Evolutionary conservation across 495 filamentous ascomycete species (phyloP).

Genomic region (Aspergillus sclerotioniger): DNA sequence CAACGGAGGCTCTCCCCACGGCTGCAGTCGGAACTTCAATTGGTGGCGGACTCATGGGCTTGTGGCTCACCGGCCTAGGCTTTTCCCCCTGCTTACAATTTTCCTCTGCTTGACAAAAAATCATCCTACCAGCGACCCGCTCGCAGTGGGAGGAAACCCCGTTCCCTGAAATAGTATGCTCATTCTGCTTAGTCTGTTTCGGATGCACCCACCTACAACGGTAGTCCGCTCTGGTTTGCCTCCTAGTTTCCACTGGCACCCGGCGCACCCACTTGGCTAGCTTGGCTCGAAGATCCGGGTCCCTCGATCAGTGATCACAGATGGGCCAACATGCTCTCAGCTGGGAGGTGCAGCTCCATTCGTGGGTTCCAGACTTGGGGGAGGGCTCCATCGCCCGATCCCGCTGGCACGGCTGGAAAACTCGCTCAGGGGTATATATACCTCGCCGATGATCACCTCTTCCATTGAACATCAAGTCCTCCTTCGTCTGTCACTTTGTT

Average conservation of each 20-base stretch:
- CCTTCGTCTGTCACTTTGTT: constrained; percentile 23
- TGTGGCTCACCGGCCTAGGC: constrained; percentile 3
- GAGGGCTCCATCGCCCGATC: constrained; percentile 17
- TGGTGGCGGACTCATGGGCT: constrained; percentile 1
- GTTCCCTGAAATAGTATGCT: constrained; percentile 26
- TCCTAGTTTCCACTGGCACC: constrained; percentile 18
- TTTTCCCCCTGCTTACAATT: constrained; percentile 7
- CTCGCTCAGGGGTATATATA: constrained; percentile 46
- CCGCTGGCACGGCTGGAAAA: constrained; percentile 8
- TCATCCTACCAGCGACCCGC: no score
- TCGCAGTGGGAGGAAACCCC: constrained; percentile 7
- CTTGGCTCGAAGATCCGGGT: constrained; percentile 26
- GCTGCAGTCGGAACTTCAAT: not conserved
- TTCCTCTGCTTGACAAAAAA: not conserved
- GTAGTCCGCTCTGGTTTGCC: constrained; percentile 21
- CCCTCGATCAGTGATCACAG: constrained; percentile 22
- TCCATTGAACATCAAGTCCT: constrained; percentile 20
- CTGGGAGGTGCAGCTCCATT: constrained; percentile 12
- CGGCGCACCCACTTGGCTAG: constrained; percentile 23
- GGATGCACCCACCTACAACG: constrained; percentile 21
- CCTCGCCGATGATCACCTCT: constrained; percentile 27
- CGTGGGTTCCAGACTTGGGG: constrained; percentile 17
- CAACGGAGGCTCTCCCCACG: constrained; percentile 3
- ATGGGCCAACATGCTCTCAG: constrained; percentile 12
- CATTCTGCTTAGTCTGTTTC: constrained; percentile 21